These are phyloP conservation scores for Neolecta irregularis DNA, from an alignment of 1,139 yeast genomes.

Conservation along the genomic window DNA sequence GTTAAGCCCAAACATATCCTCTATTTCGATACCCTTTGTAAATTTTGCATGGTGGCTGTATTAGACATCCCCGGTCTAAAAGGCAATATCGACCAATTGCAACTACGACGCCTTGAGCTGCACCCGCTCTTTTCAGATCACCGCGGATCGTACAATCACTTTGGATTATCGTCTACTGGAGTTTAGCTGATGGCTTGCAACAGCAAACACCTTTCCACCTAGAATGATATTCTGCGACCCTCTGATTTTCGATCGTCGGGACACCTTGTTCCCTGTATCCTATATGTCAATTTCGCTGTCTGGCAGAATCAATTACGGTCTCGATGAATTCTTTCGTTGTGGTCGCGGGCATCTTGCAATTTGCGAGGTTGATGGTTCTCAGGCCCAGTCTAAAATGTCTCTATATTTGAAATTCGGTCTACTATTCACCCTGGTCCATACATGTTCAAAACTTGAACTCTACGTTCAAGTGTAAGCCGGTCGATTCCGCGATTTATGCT, in stretches of 20 bases:
- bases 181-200: neutral
- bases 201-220: constrained; percentile 28
- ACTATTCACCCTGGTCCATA: too few relatives aligned
- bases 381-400: too few relatives aligned
- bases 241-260: constrained; percentile 32
- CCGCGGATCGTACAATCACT: constrained; percentile 9
- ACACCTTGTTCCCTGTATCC: constrained; percentile 42
- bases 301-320: too few relatives aligned
- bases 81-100: constrained; percentile 18
- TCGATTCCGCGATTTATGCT: too few relatives aligned
- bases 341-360: too few relatives aligned
- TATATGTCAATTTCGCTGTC: too few relatives aligned
- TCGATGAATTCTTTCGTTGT: too few relatives aligned
- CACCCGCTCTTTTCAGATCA: constrained; percentile 13
- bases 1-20: constrained; percentile 5
- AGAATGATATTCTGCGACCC: constrained; percentile 33
- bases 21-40: constrained; percentile 11
- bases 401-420: too few relatives aligned
- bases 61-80: constrained; percentile 23
- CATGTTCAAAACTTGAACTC: too few relatives aligned
- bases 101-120: constrained; percentile 16
- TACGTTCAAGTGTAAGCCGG: too few relatives aligned
- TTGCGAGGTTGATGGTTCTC: too few relatives aligned
- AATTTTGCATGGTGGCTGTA: constrained; percentile 26
- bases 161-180: constrained; percentile 10